Percentiles rank a stretch among this genome's conserved stretches.
Evolutionary conservation across 108 stramenopile species (phyloP).

Genomic region (Chaetoceros muelleri): DNA sequence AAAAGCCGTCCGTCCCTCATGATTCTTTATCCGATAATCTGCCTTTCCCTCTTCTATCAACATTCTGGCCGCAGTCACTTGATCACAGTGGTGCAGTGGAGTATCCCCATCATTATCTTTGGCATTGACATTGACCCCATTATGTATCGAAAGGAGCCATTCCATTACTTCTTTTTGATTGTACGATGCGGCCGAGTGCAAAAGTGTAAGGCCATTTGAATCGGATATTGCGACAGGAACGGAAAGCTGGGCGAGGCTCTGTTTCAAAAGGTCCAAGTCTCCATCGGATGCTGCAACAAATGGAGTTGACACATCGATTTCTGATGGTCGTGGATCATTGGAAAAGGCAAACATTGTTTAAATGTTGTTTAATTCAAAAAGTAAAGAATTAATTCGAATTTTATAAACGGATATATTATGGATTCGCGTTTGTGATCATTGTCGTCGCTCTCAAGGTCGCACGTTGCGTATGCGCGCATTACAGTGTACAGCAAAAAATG

Average conservation of each 20-base stretch:
- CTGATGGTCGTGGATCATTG: conserved; percentile 2
- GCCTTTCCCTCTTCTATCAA: conserved; percentile 28
- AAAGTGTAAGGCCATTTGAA: conserved; percentile 47
- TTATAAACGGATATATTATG: too few species aligned
- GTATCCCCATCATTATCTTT: conserved; percentile 56
- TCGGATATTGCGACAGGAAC: conserved; percentile 22
- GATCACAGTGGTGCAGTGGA: conserved; percentile 54
- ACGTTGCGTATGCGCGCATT: too few species aligned
- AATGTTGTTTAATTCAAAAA: too few species aligned
- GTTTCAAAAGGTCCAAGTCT: conserved; percentile 34
- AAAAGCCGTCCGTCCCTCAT: conserved; percentile 35
- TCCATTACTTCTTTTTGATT: conserved; percentile 25
- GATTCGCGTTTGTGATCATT: too few species aligned
- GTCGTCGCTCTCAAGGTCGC: too few species aligned
- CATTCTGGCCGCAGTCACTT: conserved; percentile 19
- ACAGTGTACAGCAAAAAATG: too few species aligned
- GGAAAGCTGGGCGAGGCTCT: conserved; percentile 18
- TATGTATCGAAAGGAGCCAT: conserved; percentile 20
- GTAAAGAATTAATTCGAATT: too few species aligned
- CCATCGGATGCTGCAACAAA: conserved; percentile 55
- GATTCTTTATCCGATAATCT: conserved; percentile 17
- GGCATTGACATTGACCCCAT: conserved; percentile 18
- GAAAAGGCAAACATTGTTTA: neutral
- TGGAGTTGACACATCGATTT: conserved; percentile 39
- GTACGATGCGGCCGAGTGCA: conserved; percentile 59